Conservation (phyloP, 73 alveolate species). For the Stentor roeselii region DNA sequence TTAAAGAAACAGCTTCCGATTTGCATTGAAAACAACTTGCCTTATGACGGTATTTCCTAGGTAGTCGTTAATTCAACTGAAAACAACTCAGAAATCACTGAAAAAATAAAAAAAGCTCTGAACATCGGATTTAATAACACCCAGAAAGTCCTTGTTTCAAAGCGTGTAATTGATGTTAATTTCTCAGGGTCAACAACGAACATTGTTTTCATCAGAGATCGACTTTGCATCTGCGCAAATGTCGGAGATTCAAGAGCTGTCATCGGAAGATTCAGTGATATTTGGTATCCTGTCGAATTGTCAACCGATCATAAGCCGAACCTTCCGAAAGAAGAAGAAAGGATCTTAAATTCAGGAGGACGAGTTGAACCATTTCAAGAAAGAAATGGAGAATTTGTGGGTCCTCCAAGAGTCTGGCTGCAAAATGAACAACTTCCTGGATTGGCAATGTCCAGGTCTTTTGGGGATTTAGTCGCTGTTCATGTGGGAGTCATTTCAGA, state of each 20-base stretch:
- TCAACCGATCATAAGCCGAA: conserved; percentile 82
- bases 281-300: conserved; percentile 48
- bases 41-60: too few species aligned
- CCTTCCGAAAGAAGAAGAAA: conserved; percentile 61
- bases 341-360: conserved; percentile 69
- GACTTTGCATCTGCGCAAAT: conserved; percentile 62
- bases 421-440: conserved; percentile 79
- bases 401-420: conserved; percentile 78
- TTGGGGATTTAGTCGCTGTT: conserved; percentile 90
- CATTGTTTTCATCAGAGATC: conserved; percentile 40
- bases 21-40: too few species aligned
- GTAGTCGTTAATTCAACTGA: too few species aligned
- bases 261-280: too few species aligned
- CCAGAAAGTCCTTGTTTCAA: too few species aligned
- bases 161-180: conserved; percentile 54
- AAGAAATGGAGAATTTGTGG: conserved; percentile 54
- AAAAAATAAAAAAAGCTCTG: too few species aligned
- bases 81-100: too few species aligned
- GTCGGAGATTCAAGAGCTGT: conserved; percentile 78
- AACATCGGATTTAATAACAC: too few species aligned
- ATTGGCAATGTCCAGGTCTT: conserved; percentile 93
- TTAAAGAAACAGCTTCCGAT: conserved; percentile 44
- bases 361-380: conserved; percentile 63
- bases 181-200: conserved; percentile 72
- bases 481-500: conserved; percentile 80